Evolutionary conservation across 805 yeast species (phyloP), one percentile per base, ranked within the genome.

Genomic region (Blastobotrys americana): DNA sequence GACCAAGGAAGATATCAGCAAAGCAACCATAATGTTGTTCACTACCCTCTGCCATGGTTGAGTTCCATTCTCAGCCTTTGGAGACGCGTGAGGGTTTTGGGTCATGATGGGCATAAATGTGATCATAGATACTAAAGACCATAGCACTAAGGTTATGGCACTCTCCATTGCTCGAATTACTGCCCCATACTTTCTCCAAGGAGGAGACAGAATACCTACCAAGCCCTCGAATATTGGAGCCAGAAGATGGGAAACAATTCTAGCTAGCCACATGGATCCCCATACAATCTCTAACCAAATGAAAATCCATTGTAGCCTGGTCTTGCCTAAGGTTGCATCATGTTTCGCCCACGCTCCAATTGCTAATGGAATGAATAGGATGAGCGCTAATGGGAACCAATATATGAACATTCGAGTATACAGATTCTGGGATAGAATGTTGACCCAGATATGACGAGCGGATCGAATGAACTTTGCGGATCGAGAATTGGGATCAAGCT

Each of bases 271-370:
- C 35, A 63, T 52, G 9, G 67, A 47, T 5, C 59, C 68, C 70
- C 70, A 66, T 23, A 56, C 61, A 19, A 65, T 62, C 47, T 66
- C 70, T 5, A 63, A 54, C 70, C 70, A 66, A 35, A 66, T 62
- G 47, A 66, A 66, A 21, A 66, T 47, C 69, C 69, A 66, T 57
- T 59, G 51, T 18, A 66, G 54, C 2, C 63, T 54, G 6, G 62
- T 57, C 22, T 56, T 48, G 19, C 70, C 70, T 1, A 66, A 54
- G 17, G 37, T 5, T 34, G 66, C 59, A n/a, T 47, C 46, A 8
- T 47, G 54, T 35, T 52, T 49, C 18, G 52, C 62, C 60, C 65
- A 65, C 3, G 68, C 69, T 22, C 68, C 70, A 13, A 55, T 53
- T 1, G 67, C 67, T 16, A 66, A 57, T 1, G 70, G 70, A 22